Conservation (phyloP, 2,329 filamentous ascomycete species). For the Phaeosphaeriaceae sp. region DNA sequence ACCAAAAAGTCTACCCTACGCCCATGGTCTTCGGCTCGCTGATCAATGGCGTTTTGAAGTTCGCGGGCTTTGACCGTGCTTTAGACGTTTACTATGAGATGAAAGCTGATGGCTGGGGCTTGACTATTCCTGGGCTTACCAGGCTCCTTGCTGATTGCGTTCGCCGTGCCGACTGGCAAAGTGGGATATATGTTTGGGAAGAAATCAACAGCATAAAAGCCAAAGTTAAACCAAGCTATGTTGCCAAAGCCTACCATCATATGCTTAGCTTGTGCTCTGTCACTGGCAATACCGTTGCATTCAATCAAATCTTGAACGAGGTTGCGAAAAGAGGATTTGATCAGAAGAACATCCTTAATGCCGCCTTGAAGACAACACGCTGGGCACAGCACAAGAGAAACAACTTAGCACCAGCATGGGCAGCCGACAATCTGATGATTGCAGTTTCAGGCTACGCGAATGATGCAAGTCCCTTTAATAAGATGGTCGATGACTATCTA, state of each 20-base stretch:
- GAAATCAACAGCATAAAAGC: constrained; percentile 47
- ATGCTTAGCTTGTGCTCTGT: constrained; percentile 44
- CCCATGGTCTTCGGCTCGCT: constrained; percentile 53
- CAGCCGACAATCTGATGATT: constrained; percentile 43
- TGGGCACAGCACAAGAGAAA: constrained; percentile 19
- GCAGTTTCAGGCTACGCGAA: constrained; percentile 35
- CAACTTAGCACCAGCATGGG: constrained; percentile 33
- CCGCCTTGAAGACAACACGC: constrained; percentile 20
- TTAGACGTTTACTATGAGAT: constrained; percentile 51
- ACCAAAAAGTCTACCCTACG: constrained; percentile 54
- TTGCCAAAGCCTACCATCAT: constrained; percentile 37
- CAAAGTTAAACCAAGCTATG: constrained; percentile 23
- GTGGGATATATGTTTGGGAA: constrained; percentile 49
- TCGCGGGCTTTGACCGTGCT: constrained; percentile 53
- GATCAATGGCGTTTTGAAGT: constrained; percentile 52
- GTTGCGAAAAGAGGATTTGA: constrained; percentile 30
- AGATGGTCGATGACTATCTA: neutral
- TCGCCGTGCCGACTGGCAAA: constrained; percentile 44
- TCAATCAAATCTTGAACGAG: constrained; percentile 41
- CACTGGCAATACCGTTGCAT: constrained; percentile 38
- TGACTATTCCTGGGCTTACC: constrained; percentile 48
- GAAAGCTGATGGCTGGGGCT: constrained; percentile 54
- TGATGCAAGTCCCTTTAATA: constrained; percentile 10
- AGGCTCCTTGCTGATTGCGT: constrained; percentile 52
- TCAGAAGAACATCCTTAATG: constrained; percentile 31